Percentiles rank a stretch among this genome's conserved stretches.
phyloP scores from a whole-genome alignment of 768 basidiomycete genomes.

The Suillus alpinus region DNA sequence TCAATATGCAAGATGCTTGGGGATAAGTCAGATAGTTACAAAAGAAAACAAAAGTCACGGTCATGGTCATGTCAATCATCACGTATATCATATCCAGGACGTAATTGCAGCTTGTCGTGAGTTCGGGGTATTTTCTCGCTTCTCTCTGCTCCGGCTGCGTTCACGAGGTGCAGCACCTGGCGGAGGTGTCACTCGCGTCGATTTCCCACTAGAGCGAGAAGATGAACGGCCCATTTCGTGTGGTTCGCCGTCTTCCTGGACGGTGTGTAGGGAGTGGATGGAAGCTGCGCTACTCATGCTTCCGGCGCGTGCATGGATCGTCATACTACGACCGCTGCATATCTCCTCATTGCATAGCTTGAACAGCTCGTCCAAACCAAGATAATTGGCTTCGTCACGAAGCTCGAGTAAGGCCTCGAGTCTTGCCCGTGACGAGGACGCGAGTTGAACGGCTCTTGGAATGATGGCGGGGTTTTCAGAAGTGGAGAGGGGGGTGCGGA shows the following conservation, averaged over 20 bases:
- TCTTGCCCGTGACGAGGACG: conserved; percentile 41
- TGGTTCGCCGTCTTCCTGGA: conserved; percentile 51
- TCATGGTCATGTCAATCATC: background rate
- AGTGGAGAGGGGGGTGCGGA: conserved; percentile 53
- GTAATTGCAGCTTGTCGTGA: background rate
- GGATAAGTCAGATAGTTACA: background rate
- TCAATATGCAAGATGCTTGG: background rate
- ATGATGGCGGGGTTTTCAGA: conserved; percentile 49
- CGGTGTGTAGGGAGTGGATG: conserved; percentile 56
- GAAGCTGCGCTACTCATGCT: conserved; percentile 47
- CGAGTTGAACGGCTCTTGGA: conserved; percentile 57
- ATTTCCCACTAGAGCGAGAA: conserved; percentile 1
- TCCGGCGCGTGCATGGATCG: conserved; percentile 38
- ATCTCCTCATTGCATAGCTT: conserved; percentile 70
- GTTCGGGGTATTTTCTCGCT: background rate
- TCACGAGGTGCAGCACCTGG: conserved; percentile 9
- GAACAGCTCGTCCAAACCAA: conserved; percentile 64
- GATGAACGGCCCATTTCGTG: conserved; percentile 11
- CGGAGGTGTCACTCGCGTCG: background rate
- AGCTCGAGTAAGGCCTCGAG: conserved; percentile 71
- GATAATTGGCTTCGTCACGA: conserved; percentile 74
- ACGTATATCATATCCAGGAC: background rate
- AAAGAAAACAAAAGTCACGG: background rate
- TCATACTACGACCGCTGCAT: conserved; percentile 43
- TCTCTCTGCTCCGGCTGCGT: conserved; percentile 15